Evolutionary conservation across 129 eudicot genomes (phyloP), one percentile per base, ranked within the genome.

Genomic region (Flaveria ramosissima): DNA sequence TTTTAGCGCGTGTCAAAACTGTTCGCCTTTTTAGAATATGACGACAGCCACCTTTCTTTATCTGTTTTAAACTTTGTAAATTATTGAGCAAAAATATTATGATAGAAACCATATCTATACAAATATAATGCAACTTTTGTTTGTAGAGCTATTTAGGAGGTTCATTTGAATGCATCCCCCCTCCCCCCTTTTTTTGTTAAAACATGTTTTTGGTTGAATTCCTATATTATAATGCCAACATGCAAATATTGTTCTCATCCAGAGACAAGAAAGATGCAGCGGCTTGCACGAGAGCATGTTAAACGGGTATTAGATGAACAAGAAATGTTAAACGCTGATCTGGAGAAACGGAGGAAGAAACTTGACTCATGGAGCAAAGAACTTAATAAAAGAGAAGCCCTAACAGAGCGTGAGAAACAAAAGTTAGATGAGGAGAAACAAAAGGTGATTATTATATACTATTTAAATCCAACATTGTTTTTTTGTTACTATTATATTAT

Each of bases 191-290:
- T 63, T 47, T 15, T 45, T 21, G 9, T 46, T 17, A 16, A 50
- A 24, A 52, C 6, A 73, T 55, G 21, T 56, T 36, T 20, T 56
- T 41, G 39, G 68, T 21, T 17, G 39, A 72, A 55, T 20, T 10
- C 8, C 24, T 36, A 9, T 7, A 21, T 17, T 46, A 56, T 20
- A 65, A 30, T 77, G 24, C 32, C 73, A 55, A 80, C 39, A 53
- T 32, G 56, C 21, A 67, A 24, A 39, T 53, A 53, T 65, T 81
- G 26, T 52, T 32, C 72, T 10, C 63, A 20, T 63, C 41, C 85
- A 93, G 98, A 94, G 82, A 85, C 96, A 46, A 86, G 84, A 68
- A 94, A 89, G 81, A 84, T 94, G 88, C 98, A 94, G 71, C 80
- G 85, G 12, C 53, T 76, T 68, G 88, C 98, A 0, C 82, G 92